These are phyloP conservation scores for Syzygium aromaticum DNA, from an alignment of 345 rosid genomes.

Conservation along the genomic window DNA sequence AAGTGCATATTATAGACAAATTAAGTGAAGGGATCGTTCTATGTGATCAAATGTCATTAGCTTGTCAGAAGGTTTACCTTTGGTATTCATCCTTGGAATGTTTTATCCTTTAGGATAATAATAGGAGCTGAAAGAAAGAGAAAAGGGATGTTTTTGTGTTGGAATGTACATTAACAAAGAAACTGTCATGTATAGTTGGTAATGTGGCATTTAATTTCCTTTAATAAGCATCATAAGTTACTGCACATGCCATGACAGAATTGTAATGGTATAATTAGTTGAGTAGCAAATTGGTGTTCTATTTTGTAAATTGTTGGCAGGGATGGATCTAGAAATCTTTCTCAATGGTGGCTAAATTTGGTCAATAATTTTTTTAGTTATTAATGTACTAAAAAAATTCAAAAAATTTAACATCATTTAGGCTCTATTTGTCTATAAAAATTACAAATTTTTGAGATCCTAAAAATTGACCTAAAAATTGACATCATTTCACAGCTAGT, in stretches of 20 bases:
- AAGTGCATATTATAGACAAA: neutral
- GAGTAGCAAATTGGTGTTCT: neutral
- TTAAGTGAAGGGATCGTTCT: neutral
- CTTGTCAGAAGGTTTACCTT: neutral
- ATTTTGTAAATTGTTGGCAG: neutral
- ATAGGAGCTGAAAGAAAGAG: neutral
- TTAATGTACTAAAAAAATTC: neutral
- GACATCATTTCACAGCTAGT: neutral
- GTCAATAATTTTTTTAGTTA: neutral
- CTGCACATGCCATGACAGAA: neutral
- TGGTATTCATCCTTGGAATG: neutral
- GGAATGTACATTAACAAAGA: neutral
- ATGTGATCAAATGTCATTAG: neutral
- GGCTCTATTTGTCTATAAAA: neutral
- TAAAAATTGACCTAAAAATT: neutral
- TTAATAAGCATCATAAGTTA: neutral
- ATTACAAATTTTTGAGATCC: neutral
- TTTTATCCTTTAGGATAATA: neutral
- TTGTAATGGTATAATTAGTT: neutral
- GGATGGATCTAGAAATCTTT: neutral
- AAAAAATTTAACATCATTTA: neutral
- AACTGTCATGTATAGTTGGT: neutral
- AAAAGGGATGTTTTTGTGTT: neutral
- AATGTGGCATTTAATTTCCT: neutral
- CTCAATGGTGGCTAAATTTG: neutral